phyloP scores from a whole-genome alignment of 805 yeast species.

The Blastobotrys peoriensis region DNA sequence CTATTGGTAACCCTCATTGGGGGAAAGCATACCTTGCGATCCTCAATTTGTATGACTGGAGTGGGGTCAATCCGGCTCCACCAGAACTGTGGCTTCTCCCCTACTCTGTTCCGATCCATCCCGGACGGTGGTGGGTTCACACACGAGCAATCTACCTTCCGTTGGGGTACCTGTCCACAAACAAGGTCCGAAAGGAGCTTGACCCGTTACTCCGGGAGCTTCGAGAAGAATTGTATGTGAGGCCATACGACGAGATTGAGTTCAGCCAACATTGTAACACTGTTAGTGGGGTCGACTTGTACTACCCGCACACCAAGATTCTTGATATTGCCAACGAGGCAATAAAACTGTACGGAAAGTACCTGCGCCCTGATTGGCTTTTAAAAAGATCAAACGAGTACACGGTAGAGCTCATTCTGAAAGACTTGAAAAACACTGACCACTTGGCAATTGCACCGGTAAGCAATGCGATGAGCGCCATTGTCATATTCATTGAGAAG shows the following conservation, averaged over 20 bases:
- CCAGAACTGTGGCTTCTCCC: conserved; percentile 92
- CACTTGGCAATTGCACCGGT: conserved; percentile 90
- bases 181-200: conserved; percentile 47
- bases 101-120: conserved; percentile 74
- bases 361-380: conserved; percentile 73
- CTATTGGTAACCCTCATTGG: conserved; percentile 91
- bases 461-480: conserved; percentile 73
- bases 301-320: conserved; percentile 80
- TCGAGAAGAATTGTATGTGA: conserved; percentile 71
- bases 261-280: conserved; percentile 69
- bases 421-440: conserved; percentile 74
- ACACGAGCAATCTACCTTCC: conserved; percentile 89
- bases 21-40: conserved; percentile 89
- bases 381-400: conserved; percentile 43
- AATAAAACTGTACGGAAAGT: conserved; percentile 60
- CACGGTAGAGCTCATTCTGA: conserved; percentile 59
- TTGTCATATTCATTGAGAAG: conserved; percentile 63
- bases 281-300: conserved; percentile 87
- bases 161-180: conserved; percentile 69
- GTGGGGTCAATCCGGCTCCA: conserved; percentile 97
- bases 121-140: conserved; percentile 99
- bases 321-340: conserved; percentile 56
- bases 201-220: conserved; percentile 59
- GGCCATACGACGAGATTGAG: conserved; percentile 59
- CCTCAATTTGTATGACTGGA: conserved; percentile 82